Conservation (phyloP, 768 basidiomycete genomes). For the Ramaria sp. region DNA sequence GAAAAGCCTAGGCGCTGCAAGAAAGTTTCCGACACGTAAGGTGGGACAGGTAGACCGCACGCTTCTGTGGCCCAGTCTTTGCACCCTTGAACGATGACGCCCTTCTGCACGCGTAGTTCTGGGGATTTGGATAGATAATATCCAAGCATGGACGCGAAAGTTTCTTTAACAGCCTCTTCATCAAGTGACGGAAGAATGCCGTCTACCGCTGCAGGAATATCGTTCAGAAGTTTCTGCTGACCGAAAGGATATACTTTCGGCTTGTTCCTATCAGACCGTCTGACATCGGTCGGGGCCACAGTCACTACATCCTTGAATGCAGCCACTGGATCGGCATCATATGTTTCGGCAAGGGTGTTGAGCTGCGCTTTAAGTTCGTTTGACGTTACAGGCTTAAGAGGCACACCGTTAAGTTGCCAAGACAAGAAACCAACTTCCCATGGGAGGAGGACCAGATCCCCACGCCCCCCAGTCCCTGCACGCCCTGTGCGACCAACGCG, state of each 20-base stretch:
- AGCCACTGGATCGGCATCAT: constrained; percentile 34
- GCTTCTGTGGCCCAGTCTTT: constrained; percentile 52
- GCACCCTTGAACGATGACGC: constrained; percentile 41
- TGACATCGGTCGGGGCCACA: neutral
- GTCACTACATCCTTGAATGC: constrained; percentile 16
- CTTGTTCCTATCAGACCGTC: neutral
- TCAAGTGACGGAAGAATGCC: constrained; percentile 22
- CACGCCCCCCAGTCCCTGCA: constrained; percentile 49
- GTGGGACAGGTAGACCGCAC: constrained; percentile 39
- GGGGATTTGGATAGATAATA: constrained; percentile 50
- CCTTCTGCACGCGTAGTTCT: constrained; percentile 35
- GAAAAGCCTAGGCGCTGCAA: constrained; percentile 30
- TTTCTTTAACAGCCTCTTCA: constrained; percentile 41
- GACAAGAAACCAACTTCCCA: constrained; percentile 68
- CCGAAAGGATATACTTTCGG: neutral
- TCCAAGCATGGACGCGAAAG: constrained; percentile 59
- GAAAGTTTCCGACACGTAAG: constrained; percentile 40
- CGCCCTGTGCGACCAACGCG: constrained; percentile 82
- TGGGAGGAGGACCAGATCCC: constrained; percentile 70
- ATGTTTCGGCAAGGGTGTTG: constrained; percentile 31
- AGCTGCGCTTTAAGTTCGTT: constrained; percentile 38
- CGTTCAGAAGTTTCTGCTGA: constrained; percentile 20
- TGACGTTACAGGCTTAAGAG: constrained; percentile 49
- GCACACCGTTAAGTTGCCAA: constrained; percentile 52
- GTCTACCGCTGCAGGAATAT: constrained; percentile 21